Evolutionary conservation across 352 stramenopile genomes (phyloP).

Genomic region (Saprolegnia parasitica): DNA sequence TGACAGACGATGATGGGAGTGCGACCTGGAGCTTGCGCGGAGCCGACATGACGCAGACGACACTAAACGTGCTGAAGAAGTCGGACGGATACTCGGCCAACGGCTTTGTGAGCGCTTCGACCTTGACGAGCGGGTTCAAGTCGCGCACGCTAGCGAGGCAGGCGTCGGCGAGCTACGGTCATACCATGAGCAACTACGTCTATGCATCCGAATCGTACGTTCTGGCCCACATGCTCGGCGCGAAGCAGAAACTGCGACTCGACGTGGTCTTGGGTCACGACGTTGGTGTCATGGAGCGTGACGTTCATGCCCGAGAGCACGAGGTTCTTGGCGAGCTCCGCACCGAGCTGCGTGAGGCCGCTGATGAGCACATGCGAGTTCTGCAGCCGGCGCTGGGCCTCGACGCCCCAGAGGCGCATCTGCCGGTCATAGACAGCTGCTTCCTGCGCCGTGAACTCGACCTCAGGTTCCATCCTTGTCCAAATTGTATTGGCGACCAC

Average conservation of each 20-base stretch:
- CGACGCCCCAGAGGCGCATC: slow-evolving; percentile 98
- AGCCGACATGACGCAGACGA: slow-evolving; percentile 69
- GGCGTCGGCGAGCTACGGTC: slow-evolving; percentile 56
- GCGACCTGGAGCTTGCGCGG: slow-evolving; percentile 40
- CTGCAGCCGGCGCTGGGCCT: slow-evolving; percentile 92
- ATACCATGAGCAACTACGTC: background rate
- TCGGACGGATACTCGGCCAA: slow-evolving; percentile 50
- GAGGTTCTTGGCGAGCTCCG: slow-evolving; percentile 97
- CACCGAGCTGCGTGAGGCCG: slow-evolving; percentile 75
- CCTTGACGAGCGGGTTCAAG: slow-evolving; percentile 91
- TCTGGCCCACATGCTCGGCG: slow-evolving; percentile 60
- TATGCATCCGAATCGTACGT: slow-evolving; percentile 38
- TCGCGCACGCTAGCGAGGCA: slow-evolving; percentile 85
- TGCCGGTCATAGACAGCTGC: slow-evolving; percentile 97
- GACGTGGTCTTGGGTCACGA: slow-evolving; percentile 44
- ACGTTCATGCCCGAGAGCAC: slow-evolving; percentile 93
- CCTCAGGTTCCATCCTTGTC: slow-evolving; percentile 31
- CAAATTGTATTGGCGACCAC: background rate
- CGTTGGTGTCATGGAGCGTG: slow-evolving; percentile 85
- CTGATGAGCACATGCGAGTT: slow-evolving; percentile 85
- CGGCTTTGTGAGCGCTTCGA: slow-evolving; percentile 68
- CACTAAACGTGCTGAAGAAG: slow-evolving; percentile 84
- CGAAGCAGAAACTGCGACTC: slow-evolving; percentile 85
- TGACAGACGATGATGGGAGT: background rate
- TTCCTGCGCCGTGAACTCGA: slow-evolving; percentile 70